Conservation (phyloP, 2,329 filamentous ascomycete species). For the Colletotrichum coccodes region DNA sequence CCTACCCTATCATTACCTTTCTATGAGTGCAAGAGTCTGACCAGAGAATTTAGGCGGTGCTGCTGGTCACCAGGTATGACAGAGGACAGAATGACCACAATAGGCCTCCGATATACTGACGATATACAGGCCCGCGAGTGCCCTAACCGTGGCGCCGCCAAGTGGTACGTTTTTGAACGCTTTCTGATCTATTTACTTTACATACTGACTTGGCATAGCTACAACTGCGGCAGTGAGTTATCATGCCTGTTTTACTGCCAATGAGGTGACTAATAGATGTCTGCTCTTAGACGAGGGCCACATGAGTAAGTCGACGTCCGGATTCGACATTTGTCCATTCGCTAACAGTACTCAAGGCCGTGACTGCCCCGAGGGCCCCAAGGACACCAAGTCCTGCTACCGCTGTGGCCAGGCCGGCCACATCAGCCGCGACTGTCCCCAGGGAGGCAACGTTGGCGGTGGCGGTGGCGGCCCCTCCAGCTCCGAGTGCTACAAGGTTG, state of each 20-base stretch:
- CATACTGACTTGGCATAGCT: constrained; percentile 61
- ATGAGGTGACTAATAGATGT: constrained; percentile 36
- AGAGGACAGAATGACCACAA: neutral
- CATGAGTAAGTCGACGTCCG: constrained; percentile 70
- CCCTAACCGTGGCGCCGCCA: constrained; percentile 84
- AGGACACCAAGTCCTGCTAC: constrained; percentile 85
- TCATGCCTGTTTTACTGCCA: constrained; percentile 31
- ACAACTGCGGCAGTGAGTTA: constrained; percentile 81
- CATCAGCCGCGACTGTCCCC: constrained; percentile 84
- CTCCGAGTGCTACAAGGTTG: constrained; percentile 89
- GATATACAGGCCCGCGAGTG: constrained; percentile 79
- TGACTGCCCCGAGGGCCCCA: constrained; percentile 89
- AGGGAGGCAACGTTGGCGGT: constrained; percentile 58
- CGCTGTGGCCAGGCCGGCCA: constrained; percentile 86
- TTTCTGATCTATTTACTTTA: neutral
- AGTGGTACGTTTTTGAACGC: constrained; percentile 69
- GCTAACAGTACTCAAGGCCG: constrained; percentile 67
- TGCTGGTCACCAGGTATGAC: constrained; percentile 38
- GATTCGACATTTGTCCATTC: constrained; percentile 24
- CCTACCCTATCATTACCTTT: neutral
- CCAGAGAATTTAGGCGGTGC: constrained; percentile 37
- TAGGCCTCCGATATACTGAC: constrained; percentile 36
- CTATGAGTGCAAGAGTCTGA: constrained; percentile 30
- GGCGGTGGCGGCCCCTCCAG: constrained; percentile 55
- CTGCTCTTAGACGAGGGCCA: constrained; percentile 69